Base-by-base conservation (phyloP, 768 basidiomycete genomes). In the Mycena belliarum region DNA sequence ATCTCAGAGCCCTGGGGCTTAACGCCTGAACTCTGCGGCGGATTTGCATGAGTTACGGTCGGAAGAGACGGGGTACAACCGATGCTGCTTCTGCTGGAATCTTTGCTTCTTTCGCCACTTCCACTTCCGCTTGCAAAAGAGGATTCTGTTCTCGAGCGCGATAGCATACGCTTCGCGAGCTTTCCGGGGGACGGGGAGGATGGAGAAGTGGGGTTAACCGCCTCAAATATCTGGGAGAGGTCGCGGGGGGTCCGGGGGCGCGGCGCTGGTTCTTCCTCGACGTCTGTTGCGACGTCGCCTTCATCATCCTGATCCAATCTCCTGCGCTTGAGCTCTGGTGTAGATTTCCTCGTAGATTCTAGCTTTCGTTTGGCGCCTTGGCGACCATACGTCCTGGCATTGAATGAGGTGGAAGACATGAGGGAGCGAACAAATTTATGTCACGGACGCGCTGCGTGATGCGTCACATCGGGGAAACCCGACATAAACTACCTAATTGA, bases 81-180 rank as follows among this genome's bases (percentile, higher is more conserved):
- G 28, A 63, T 16, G 41, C 52, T 52, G 53, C 55, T 58, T 24
- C 21, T 41, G 46, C 40, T 70, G 47, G 59, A 69, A 50, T 49
- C 60, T 25, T 45, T 49, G 41, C 52, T 58, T 35, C 65, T 52
- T 21, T 53, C 62, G 46, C 69, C 64, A 52, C 65, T 71, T 41
- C 69, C 64, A 52, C 65, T 71, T 43, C 69, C 63, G 52, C 65
- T 71, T 43, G 75, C 75, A 46, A 82, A 65, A 6, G 79, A 81
- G 1, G 84, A 75, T 25, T 88, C 87, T 0, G 88, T 90, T 54
- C 77, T 82, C 14, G 87, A 85, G 1, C 88, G 80, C 10, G 80
- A 79, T 1, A 91, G 81, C 89, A 91, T 91, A 21, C 88, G 85
- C 55, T 83, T 86, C 12, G 86, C 79, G 6, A 90, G 68, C 56